Evolutionary conservation across 345 rosid genomes (phyloP), one percentile per base, ranked within the genome.

Genomic region (Hibiscus syriacus): DNA sequence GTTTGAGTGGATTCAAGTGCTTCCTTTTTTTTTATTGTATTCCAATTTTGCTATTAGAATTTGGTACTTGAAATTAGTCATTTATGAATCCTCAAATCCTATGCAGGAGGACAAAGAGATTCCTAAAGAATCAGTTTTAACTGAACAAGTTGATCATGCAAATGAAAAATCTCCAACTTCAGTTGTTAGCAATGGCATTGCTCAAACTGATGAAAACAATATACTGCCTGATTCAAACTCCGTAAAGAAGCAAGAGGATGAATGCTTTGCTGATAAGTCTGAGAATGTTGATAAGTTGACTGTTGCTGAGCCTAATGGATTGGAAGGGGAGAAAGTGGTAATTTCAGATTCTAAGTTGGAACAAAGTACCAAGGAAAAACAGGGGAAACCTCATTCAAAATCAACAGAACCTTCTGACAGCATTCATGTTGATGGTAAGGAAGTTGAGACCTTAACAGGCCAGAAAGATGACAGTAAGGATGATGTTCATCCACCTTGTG

Each of bases 171-270:
- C 90, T 76, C 75, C 87, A 4, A 87, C 79, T 76, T 79, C 84
- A 66, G 85, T 79, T 66, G 73, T 80, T 58, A 78, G 89, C 82
- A 95, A 92, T 80, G 97, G 92, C 22, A 64, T 70, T 14, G 45
- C 80, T n/a, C 82, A 75, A 76, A 27, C 73, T 26, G 77, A 54
- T 43, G 88, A 83, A 71, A 80, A 77, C 36, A 86, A 83, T 34
- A 72, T 83, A 48, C 26, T 74, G 20, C 80, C 67, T 39, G 90
- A 81, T 26, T 45, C 8, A 1, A 43, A 76, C 72, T 74, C 80
- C 14, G 54, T 70, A 55, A 84, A 80, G 82, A 78, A 84, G 74
- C 78, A 71, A 17, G 94, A 71, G 65, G 68, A 57, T 60, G 73
- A 38, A 63, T 52, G 60, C 62, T 68, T 23, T 38, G 55, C 38